Percentiles rank a stretch among this genome's conserved stretches.
These are phyloP conservation scores for Conticribra weissflogii DNA, from an alignment of 108 stramenopile species.

Conservation along the genomic window DNA sequence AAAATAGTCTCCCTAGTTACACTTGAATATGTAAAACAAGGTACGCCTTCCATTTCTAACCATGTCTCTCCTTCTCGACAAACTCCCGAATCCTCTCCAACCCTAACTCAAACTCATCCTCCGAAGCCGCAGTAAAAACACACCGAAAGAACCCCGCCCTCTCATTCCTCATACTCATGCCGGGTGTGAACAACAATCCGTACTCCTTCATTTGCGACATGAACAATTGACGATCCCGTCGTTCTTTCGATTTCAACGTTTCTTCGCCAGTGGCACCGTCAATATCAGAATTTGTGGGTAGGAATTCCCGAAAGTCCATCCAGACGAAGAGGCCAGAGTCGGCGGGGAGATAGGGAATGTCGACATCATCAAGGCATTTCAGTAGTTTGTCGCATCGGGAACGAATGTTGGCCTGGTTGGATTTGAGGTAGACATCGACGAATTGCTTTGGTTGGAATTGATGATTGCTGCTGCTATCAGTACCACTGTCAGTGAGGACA, in stretches of 20 bases:
- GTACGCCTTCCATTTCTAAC: not conserved
- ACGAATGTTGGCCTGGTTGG: constrained; percentile 60
- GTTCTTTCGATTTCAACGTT: constrained; percentile 41
- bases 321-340: constrained; percentile 84
- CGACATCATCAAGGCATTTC: constrained; percentile 55
- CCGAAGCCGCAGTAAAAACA: constrained; percentile 85
- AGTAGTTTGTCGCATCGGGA: constrained; percentile 61
- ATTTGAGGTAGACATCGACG: constrained; percentile 56
- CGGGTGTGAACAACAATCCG: constrained; percentile 87
- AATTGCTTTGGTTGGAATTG: constrained; percentile 42
- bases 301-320: constrained; percentile 81
- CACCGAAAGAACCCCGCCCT: constrained; percentile 84
- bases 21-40: no score
- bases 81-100: constrained; percentile 67
- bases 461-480: no score
- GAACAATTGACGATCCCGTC: constrained; percentile 73
- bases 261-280: constrained; percentile 18
- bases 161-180: constrained; percentile 82
- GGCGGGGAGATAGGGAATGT: constrained; percentile 67
- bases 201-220: constrained; percentile 69
- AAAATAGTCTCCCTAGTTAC: not conserved
- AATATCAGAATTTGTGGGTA: constrained; percentile 43
- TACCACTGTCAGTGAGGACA: constrained; percentile 7
- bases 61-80: constrained; percentile 45
- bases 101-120: constrained; percentile 76